phyloP scores from a whole-genome alignment of 352 stramenopile genomes.

The Blastocystis sp. region DNA sequence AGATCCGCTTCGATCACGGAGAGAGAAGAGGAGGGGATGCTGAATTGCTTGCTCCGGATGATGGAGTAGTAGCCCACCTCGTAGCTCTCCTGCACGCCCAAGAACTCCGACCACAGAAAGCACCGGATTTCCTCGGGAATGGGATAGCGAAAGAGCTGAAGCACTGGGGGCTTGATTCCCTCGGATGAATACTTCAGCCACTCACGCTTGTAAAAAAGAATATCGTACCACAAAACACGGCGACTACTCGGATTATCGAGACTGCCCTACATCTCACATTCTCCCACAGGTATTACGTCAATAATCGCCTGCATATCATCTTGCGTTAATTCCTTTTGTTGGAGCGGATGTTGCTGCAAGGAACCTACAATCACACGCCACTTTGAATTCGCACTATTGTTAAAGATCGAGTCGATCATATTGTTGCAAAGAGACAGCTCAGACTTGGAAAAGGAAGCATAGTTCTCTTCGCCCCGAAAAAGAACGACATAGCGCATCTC shows the following conservation, averaged over 20 bases:
- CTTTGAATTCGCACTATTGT: not conserved
- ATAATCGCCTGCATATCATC: constrained; percentile 12
- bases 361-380: constrained; percentile 6
- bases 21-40: not conserved
- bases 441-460: not conserved
- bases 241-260: constrained; percentile 17
- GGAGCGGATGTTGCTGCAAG: not conserved
- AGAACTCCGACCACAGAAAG: constrained; percentile 15
- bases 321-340: not conserved
- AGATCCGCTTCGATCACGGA: constrained; percentile 53
- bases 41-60: constrained; percentile 27
- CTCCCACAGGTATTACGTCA: not conserved
- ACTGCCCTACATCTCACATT: not conserved
- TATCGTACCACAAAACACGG: constrained; percentile 20
- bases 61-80: constrained; percentile 50
- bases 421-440: constrained; percentile 32
- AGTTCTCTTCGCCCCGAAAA: constrained; percentile 31
- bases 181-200: not conserved
- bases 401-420: not conserved
- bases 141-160: constrained; percentile 32
- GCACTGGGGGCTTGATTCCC: not conserved
- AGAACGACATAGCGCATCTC: constrained; percentile 37
- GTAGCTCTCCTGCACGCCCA: constrained; percentile 20
- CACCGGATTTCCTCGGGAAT: constrained; percentile 50
- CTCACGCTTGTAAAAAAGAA: constrained; percentile 41